These are phyloP conservation scores for Colletotrichum lini DNA, from an alignment of 2,329 filamentous ascomycete species.

Conservation along the genomic window DNA sequence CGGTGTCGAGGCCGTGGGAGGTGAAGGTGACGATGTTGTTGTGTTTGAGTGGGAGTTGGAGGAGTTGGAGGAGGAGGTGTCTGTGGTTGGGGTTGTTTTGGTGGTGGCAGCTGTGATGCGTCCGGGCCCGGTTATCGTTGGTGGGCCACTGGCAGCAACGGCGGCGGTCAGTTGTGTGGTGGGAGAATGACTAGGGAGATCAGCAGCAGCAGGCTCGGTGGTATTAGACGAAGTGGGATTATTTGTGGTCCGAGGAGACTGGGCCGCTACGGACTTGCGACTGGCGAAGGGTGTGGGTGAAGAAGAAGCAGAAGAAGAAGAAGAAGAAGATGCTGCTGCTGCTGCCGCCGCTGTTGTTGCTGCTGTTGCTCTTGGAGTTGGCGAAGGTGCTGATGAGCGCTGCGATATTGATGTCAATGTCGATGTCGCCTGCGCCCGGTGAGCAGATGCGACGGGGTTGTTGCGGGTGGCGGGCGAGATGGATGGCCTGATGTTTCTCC, in stretches of 20 bases:
- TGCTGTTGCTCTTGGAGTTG: too few species aligned
- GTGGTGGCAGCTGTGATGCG: conserved; percentile 33
- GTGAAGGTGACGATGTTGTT: conserved; percentile 28
- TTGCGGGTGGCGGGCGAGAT: conserved; percentile 36
- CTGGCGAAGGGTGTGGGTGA: conserved; percentile 27
- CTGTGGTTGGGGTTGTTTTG: conserved; percentile 19
- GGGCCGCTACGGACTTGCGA: conserved; percentile 33
- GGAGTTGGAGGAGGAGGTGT: conserved; percentile 2
- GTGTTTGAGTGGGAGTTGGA: conserved; percentile 12
- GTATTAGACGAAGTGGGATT: conserved; percentile 26
- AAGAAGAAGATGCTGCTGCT: conserved; percentile 49
- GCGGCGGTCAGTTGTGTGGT: neutral
- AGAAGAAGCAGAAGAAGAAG: conserved; percentile 50
- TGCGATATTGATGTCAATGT: conserved; percentile 10
- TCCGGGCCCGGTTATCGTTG: conserved; percentile 39
- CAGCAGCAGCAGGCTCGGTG: conserved; percentile 16
- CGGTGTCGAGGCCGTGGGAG: conserved; percentile 16
- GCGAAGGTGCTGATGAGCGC: neutral
- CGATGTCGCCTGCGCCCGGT: neutral
- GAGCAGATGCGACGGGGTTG: conserved; percentile 17
- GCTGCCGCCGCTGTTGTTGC: neutral
- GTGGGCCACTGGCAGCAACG: conserved; percentile 39
- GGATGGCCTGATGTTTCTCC: conserved; percentile 40
- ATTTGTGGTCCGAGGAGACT: conserved; percentile 31
- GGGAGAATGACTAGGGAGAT: conserved; percentile 5